These are phyloP conservation scores for Yarrowia keelungensis DNA, from an alignment of 805 yeast species.

Conservation along the genomic window DNA sequence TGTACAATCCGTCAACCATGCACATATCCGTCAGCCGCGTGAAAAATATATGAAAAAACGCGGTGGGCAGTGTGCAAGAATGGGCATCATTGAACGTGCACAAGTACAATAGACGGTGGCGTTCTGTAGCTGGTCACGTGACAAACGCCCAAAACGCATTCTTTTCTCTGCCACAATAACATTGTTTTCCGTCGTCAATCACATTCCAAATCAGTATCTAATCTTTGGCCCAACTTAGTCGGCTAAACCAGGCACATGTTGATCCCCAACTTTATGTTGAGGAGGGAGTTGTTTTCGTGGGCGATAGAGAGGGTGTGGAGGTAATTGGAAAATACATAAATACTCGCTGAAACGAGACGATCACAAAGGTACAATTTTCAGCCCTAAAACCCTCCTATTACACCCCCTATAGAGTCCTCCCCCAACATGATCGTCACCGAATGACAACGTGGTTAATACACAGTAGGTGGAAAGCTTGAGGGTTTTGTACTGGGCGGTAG, in stretches of 20 bases:
- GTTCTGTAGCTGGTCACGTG: neutral
- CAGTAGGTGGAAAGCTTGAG: neutral
- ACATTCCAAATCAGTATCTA: constrained; percentile 28
- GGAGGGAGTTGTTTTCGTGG: too few species aligned
- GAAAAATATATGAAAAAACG: constrained; percentile 1
- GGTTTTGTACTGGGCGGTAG: neutral
- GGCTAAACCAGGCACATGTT: constrained; percentile 30
- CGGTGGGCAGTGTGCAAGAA: neutral
- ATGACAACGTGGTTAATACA: constrained; percentile 20
- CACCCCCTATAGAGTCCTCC: neutral
- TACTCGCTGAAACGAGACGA: neutral
- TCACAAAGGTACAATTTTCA: neutral
- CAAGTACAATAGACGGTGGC: too few species aligned
- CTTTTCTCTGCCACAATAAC: neutral
- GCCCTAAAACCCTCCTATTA: too few species aligned
- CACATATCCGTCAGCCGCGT: constrained; percentile 14
- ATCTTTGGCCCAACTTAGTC: constrained; percentile 19
- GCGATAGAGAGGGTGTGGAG: neutral
- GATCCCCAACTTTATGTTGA: constrained; percentile 15
- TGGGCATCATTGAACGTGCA: too few species aligned
- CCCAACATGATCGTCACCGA: neutral
- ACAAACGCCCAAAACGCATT: neutral
- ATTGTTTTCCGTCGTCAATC: constrained; percentile 3
- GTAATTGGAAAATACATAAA: neutral
- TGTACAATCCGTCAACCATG: neutral